Evolutionary conservation across 306 rosid genomes (phyloP), one percentile per base, ranked within the genome.

Genomic region (Castanopsis chinensis): DNA sequence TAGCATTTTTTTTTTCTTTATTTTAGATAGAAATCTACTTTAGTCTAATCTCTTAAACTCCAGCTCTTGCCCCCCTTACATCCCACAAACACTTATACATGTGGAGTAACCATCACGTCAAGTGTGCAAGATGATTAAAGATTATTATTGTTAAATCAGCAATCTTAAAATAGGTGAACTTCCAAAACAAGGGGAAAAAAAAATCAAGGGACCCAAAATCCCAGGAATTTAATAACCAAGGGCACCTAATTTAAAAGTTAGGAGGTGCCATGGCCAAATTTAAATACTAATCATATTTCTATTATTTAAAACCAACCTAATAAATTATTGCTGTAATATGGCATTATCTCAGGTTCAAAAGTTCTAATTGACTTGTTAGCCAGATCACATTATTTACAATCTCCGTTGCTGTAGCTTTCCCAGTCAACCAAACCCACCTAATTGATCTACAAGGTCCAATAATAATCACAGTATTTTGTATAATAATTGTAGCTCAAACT

Each of bases 391-490:
- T 73, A 51, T 74, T 37, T 45, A 52, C 23, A 49, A 58, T 85
- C 80, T 79, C 85, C 88, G 86, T 85, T 83, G 82, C 82, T 82
- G 87, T 83, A 77, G 89, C 90, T 89, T 86, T 91, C 92, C 14
- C 3, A 37, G 85, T 64, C 52, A 79, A 81, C 82, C 85, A 75
- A 71, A 28, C 76, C 72, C 79, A 90, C 79, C 55, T 70, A 75
- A 56, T 63, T 69, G 56, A 59, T 76, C 74, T n/a, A 75, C 75
- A 53, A 7, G 54, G 56, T 61, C 80, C 75, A 80, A 73, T 17
- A 20, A 79, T 57, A 73, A 72, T 73, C 58, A 33, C 52, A 81
- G 3, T 60, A 37, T 33, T 49, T 32, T 49, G 27, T 8, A 21
- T 49, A 35, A 57, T 20, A 61, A 54, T 61, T 23, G 33, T 73